These are phyloP conservation scores for Diaporthe citri DNA, from an alignment of 2,329 filamentous ascomycete species.

Conservation along the genomic window DNA sequence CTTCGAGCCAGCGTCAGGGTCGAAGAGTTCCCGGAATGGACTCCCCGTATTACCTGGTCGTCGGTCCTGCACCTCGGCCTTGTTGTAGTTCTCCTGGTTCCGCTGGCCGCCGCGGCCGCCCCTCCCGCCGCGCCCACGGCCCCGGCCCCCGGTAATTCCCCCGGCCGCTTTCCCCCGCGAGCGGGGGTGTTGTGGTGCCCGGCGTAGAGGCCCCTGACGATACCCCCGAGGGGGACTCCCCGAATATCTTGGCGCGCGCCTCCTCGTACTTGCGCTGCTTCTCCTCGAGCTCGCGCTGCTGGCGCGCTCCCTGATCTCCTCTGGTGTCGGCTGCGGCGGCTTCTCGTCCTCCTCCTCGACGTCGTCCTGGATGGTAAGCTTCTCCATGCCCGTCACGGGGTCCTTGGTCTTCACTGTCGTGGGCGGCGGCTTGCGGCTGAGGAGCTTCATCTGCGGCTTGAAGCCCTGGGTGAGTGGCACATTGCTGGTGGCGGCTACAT, in stretches of 20 bases:
- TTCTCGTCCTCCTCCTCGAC: conserved; percentile 73
- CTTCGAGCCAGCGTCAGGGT: conserved; percentile 78
- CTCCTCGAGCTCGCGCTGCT: conserved; percentile 85
- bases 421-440: conserved; percentile 82
- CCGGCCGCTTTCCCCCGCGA: conserved; percentile 56
- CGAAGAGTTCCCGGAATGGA: conserved; percentile 75
- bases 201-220: conserved; percentile 71
- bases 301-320: conserved; percentile 83
- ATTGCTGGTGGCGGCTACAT: conserved; percentile 66
- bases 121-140: conserved; percentile 59
- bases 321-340: conserved; percentile 69
- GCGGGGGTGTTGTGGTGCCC: conserved; percentile 72
- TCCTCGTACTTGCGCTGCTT: conserved; percentile 93
- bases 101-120: conserved; percentile 55
- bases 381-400: conserved; percentile 61
- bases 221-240: conserved; percentile 57
- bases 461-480: conserved; percentile 77
- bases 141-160: conserved; percentile 59
- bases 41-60: conserved; percentile 48
- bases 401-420: conserved; percentile 71
- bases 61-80: conserved; percentile 42
- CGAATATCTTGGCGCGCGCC: conserved; percentile 88
- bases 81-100: conserved; percentile 48
- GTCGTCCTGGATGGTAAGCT: conserved; percentile 61
- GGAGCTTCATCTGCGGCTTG: conserved; percentile 85